A percentile compares a stretch with the other conserved stretches of the same genome.
Conservation (phyloP, 148 eudicot species). For the Beta vulgaris region DNA sequence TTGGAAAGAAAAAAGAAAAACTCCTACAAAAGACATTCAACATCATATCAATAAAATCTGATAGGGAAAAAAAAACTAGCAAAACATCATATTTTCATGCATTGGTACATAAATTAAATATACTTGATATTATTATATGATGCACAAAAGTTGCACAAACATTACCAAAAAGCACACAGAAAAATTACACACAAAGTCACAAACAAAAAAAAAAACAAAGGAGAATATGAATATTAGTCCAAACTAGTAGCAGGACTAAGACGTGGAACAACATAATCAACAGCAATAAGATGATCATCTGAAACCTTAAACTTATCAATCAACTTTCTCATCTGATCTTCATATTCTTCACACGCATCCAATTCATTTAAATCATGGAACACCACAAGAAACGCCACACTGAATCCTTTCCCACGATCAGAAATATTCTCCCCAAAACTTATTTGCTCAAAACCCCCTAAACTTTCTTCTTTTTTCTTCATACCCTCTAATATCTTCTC, state of each 20-base stretch:
- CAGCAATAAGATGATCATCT: conserved; percentile 16
- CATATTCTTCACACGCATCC: conserved; percentile 41
- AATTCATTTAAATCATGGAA: conserved; percentile 37
- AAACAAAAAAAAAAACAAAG: neutral
- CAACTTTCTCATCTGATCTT: conserved; percentile 29
- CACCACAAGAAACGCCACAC: conserved; percentile 29
- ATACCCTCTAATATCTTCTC: conserved; percentile 24
- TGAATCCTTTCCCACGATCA: conserved; percentile 25
- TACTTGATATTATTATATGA: no score
- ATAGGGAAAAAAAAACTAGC: no score
- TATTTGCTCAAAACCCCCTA: conserved; percentile 23
- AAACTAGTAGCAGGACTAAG: neutral
- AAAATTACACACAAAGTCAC: neutral
- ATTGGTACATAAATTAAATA: no score
- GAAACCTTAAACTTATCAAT: conserved; percentile 11
- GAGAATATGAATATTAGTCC: neutral
- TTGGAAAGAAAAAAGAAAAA: no score
- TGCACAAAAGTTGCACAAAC: no score
- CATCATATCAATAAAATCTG: no score
- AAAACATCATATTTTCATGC: no score
- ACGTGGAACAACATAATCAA: conserved; percentile 43
- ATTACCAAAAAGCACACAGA: no score
- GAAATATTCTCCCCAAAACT: conserved; percentile 32
- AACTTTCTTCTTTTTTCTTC: conserved; percentile 10
- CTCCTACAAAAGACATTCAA: no score